phyloP scores from a whole-genome alignment of 2,329 filamentous ascomycete genomes.

The Aspergillus ibericus region DNA sequence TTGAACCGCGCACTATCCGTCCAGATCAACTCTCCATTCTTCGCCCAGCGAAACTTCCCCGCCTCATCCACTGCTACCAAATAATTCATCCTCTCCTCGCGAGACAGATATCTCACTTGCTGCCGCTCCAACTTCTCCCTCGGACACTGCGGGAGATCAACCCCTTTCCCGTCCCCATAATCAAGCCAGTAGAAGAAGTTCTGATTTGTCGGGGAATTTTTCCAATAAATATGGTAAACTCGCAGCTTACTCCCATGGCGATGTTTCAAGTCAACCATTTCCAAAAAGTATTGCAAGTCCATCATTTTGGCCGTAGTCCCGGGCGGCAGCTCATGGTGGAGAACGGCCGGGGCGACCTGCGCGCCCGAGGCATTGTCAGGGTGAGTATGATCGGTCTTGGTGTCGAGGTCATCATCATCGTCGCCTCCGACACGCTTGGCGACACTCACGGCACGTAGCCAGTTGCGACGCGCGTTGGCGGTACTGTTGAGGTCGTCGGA shows the following conservation, averaged over 20 bases:
- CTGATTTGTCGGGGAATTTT: slow-evolving; percentile 70
- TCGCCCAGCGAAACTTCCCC: slow-evolving; percentile 81
- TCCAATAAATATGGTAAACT: slow-evolving; percentile 83
- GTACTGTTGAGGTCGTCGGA: slow-evolving; percentile 17
- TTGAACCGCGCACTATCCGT: slow-evolving; percentile 69
- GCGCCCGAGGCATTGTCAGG: background rate
- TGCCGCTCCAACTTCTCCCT: slow-evolving; percentile 74
- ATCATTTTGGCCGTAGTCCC: slow-evolving; percentile 72
- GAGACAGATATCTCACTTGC: slow-evolving; percentile 77
- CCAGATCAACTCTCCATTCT: slow-evolving; percentile 74
- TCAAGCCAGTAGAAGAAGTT: slow-evolving; percentile 97
- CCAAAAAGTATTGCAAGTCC: slow-evolving; percentile 79
- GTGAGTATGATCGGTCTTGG: slow-evolving; percentile 5
- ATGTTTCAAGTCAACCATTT: slow-evolving; percentile 86
- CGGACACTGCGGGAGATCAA: slow-evolving; percentile 71
- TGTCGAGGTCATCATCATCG: slow-evolving; percentile 46
- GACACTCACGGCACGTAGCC: slow-evolving; percentile 72
- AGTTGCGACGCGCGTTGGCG: slow-evolving; percentile 63
- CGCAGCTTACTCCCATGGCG: slow-evolving; percentile 81
- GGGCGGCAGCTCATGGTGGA: slow-evolving; percentile 51
- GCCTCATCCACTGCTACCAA: slow-evolving; percentile 72
- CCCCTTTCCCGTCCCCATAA: slow-evolving; percentile 68
- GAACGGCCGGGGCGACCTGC: slow-evolving; percentile 8
- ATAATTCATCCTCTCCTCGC: slow-evolving; percentile 79
- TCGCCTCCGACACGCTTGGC: slow-evolving; percentile 72